phyloP scores from a whole-genome alignment of 345 rosid species.

The Bruguiera parviflora region DNA sequence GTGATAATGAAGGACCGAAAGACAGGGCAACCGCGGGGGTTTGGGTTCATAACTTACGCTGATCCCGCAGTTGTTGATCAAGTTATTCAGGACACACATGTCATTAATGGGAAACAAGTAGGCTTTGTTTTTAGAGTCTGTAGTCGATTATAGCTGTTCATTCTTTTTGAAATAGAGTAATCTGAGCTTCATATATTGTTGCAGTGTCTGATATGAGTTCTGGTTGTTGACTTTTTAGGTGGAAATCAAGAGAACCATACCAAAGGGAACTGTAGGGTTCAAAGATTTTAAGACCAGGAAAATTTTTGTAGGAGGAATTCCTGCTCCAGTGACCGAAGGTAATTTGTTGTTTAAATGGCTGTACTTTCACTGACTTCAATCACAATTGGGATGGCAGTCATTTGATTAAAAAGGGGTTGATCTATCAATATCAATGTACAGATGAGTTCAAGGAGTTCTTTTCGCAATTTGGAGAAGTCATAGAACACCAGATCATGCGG shows the following conservation, averaged over 20 bases:
- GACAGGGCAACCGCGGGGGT: constrained; percentile 83
- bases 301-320: constrained; percentile 94
- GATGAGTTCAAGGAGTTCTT: constrained; percentile 36
- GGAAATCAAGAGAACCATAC: constrained; percentile 92
- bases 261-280: constrained; percentile 67
- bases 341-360: constrained; percentile 6
- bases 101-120: constrained; percentile 86
- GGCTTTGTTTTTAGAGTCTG: neutral
- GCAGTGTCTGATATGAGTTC: neutral
- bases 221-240: constrained; percentile 41
- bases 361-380: neutral
- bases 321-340: constrained; percentile 74
- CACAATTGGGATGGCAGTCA: neutral
- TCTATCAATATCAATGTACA: constrained; percentile 2
- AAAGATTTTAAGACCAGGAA: constrained; percentile 83
- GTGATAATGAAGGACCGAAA: constrained; percentile 91
- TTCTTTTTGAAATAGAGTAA: neutral
- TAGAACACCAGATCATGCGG: constrained; percentile 34
- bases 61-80: constrained; percentile 83
- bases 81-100: constrained; percentile 72
- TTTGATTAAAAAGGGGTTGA: neutral
- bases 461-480: constrained; percentile 26
- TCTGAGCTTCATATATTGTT: neutral
- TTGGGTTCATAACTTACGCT: constrained; percentile 86
- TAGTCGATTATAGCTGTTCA: neutral